These are phyloP conservation scores for Aspergillus conjunctus DNA, from an alignment of 495 filamentous ascomycete species.

Conservation along the genomic window DNA sequence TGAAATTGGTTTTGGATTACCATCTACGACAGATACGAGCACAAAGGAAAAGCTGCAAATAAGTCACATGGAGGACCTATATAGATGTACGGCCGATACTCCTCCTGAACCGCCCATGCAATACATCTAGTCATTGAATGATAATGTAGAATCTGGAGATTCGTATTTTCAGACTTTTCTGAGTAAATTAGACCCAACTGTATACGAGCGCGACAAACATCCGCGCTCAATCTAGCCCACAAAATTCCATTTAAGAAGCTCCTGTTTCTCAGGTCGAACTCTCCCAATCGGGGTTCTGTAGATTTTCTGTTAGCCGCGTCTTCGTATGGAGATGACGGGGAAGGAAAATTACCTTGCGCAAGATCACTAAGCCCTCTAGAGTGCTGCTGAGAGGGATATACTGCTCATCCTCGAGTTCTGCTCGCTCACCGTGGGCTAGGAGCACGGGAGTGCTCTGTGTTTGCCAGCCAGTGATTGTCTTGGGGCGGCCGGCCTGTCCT, in stretches of 20 bases:
- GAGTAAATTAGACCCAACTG: slow-evolving; percentile 45
- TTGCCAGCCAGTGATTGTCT: slow-evolving; percentile 99
- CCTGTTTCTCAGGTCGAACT: slow-evolving; percentile 38
- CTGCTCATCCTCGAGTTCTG: slow-evolving; percentile 96
- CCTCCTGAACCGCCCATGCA: not conserved
- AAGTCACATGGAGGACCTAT: slow-evolving; percentile 3
- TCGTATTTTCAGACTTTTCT: slow-evolving; percentile 38
- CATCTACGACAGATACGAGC: too few relatives aligned
- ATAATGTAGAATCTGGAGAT: slow-evolving; percentile 5
- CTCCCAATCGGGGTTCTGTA: slow-evolving; percentile 59
- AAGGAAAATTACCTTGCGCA: slow-evolving; percentile 79
- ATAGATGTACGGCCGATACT: slow-evolving; percentile 1
- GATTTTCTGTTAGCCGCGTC: slow-evolving; percentile 29
- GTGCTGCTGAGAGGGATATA: slow-evolving; percentile 89
- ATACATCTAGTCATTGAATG: slow-evolving; percentile 8
- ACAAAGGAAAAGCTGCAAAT: too few relatives aligned
- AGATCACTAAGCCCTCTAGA: slow-evolving; percentile 91
- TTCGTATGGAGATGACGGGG: not conserved
- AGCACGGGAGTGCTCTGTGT: slow-evolving; percentile 97
- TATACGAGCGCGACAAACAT: slow-evolving; percentile 28
- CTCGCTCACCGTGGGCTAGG: slow-evolving; percentile 88
- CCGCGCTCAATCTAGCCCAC: slow-evolving; percentile 25
- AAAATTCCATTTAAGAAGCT: slow-evolving; percentile 27
- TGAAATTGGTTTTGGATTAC: too few relatives aligned
- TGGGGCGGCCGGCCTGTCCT: slow-evolving; percentile 92